Evolutionary conservation across 257 asterid genomes (phyloP), one percentile per base, ranked within the genome.

Genomic region (Knoxia roxburghii): DNA sequence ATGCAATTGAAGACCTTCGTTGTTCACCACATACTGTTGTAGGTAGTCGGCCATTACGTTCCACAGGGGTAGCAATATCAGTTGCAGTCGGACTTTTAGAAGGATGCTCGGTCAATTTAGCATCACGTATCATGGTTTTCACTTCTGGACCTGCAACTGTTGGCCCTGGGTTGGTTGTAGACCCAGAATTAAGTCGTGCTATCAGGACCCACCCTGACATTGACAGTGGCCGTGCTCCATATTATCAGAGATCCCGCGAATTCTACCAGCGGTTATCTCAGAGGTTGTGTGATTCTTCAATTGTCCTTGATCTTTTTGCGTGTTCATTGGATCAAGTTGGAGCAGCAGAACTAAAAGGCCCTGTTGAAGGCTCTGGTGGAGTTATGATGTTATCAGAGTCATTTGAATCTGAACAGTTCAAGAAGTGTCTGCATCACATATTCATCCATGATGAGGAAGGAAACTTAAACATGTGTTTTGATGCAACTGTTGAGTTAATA

Each of bases 311-410:
- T 80, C 87, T 93, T 23, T 93, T 93, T 71, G 99, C 96, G 65
- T 93, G 99, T 78, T 86, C 99, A 56, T 79, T 93, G 75, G 99
- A 93, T 74, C 99, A 93, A 84, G 89, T 93, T 48, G 99, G 99
- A 71, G 97, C 95, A 59, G 95, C 95, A 10, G 99, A 93, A 75
- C 72, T 93, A 60, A 85, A 81, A 81, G 54, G 54, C 41, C 84
- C 92, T 5, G 90, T 93, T 65, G 96, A 88, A 77, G 76, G 66
- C 43, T 88, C 99, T 12, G 93, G 95, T 10, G 99, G 99, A 23
- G 82, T 88, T 78, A 85, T 93, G 92, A 88, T 90, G 81, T 68
- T 90, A 64, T 87, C 85, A 54, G 99, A 93, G 76, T 85, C 97
- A 4, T 93, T 88, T 40, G 95, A 84, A 49, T 90, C 96, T 1